These are phyloP conservation scores for Talaromyces sp. DNA, from an alignment of 2,329 filamentous ascomycete genomes.

Conservation along the genomic window DNA sequence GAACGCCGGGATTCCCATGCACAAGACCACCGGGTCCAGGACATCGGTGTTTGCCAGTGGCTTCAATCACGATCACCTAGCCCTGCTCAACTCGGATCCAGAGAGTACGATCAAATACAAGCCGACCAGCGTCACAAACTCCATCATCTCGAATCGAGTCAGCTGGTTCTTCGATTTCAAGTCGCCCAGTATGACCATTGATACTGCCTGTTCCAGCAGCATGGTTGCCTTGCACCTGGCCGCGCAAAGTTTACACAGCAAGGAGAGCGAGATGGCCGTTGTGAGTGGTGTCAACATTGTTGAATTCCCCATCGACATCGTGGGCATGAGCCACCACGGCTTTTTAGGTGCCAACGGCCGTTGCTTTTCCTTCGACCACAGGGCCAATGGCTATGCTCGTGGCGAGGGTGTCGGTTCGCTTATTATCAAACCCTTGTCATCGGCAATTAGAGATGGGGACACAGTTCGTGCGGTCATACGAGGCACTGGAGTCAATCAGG, in stretches of 20 bases:
- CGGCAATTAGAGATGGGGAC: conserved; percentile 25
- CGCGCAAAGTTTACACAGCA: conserved; percentile 5
- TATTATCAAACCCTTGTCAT: conserved; percentile 23
- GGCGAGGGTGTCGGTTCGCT: conserved; percentile 30
- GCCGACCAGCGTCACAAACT: conserved; percentile 21
- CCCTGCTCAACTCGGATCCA: conserved; percentile 12
- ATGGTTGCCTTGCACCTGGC: conserved; percentile 12
- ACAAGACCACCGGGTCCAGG: conserved; percentile 24
- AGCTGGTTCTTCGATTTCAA: conserved; percentile 14
- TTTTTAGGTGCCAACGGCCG: conserved; percentile 21
- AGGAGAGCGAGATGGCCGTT: conserved; percentile 13
- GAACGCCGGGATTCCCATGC: conserved; percentile 24
- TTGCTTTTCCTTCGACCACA: conserved; percentile 29
- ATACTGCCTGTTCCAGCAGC: conserved; percentile 18
- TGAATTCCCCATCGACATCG: conserved; percentile 10
- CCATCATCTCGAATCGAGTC: conserved; percentile 29
- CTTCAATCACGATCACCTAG: conserved; percentile 26
- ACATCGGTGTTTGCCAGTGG: conserved; percentile 31
- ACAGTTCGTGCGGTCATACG: conserved; percentile 28
- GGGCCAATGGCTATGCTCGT: conserved; percentile 40
- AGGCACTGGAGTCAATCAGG: conserved; percentile 19
- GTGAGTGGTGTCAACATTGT: conserved; percentile 14
- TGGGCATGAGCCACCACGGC: conserved; percentile 14
- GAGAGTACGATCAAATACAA: conserved; percentile 15
- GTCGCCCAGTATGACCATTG: conserved; percentile 13